Evolutionary conservation across 2,329 filamentous ascomycete species (phyloP).

Genomic region (Sporothrix dimorphospora): DNA sequence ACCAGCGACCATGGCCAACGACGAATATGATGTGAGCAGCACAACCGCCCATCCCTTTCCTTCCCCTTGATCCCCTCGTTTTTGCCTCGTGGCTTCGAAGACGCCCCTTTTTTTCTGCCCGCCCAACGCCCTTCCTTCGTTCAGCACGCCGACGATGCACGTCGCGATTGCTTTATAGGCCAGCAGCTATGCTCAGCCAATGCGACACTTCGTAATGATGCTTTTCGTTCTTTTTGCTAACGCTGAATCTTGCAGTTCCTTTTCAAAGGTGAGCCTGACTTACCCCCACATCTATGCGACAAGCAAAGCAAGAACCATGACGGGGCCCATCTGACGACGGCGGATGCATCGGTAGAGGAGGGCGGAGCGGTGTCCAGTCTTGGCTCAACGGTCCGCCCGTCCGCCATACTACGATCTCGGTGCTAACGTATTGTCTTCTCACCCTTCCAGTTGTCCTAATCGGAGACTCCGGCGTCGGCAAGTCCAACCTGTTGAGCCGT

Average conservation of each 20-base stretch:
- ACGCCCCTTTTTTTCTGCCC: slow-evolving; percentile 12
- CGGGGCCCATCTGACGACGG: background rate
- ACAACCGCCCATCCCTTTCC: slow-evolving; percentile 3
- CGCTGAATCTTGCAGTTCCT: slow-evolving; percentile 69
- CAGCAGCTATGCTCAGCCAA: background rate
- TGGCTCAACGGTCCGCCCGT: background rate
- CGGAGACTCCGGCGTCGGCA: slow-evolving; percentile 98
- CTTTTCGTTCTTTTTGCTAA: slow-evolving; percentile 28
- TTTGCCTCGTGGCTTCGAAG: slow-evolving; percentile 9
- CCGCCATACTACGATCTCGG: slow-evolving; percentile 27
- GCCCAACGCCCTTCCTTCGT: slow-evolving; percentile 12
- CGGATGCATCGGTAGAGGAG: slow-evolving; percentile 2
- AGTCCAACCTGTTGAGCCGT: slow-evolving; percentile 98
- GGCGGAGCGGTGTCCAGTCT: background rate
- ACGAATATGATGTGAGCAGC: slow-evolving; percentile 95
- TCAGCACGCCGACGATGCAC: background rate
- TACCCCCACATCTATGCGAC: slow-evolving; percentile 4
- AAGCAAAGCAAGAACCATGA: background rate
- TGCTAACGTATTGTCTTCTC: slow-evolving; percentile 39
- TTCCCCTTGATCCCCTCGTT: slow-evolving; percentile 17
- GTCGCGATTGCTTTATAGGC: background rate
- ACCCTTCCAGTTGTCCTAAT: slow-evolving; percentile 83
- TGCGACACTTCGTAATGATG: background rate
- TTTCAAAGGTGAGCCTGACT: slow-evolving; percentile 79
- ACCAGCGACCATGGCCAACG: slow-evolving; percentile 79